These are phyloP conservation scores for Magnaporthiopsis poae DNA, from an alignment of 2,329 filamentous ascomycete genomes.

Conservation along the genomic window DNA sequence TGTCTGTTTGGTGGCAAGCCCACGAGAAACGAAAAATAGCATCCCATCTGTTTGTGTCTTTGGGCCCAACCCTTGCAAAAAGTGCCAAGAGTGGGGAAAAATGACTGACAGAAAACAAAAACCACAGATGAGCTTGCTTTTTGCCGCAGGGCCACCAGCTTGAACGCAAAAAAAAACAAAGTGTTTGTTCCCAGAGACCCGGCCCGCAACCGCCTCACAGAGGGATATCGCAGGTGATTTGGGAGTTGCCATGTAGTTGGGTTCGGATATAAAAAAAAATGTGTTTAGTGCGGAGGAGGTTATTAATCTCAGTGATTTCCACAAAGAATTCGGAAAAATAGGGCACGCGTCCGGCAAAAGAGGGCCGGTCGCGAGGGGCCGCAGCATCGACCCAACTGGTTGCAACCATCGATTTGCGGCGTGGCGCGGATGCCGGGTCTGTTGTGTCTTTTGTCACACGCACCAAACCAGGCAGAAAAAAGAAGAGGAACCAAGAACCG, in stretches of 20 bases:
- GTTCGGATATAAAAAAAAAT: too few species aligned
- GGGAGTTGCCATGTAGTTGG: neutral
- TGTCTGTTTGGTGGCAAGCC: neutral
- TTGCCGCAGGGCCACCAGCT: neutral
- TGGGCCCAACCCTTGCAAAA: neutral
- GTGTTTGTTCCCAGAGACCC: constrained; percentile 2
- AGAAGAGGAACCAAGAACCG: neutral
- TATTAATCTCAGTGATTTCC: neutral
- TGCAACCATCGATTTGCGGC: neutral
- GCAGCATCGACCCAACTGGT: constrained; percentile 44
- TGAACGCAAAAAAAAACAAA: constrained; percentile 6
- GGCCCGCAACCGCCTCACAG: neutral
- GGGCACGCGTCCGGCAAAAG: constrained; percentile 7
- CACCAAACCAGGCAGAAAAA: neutral
- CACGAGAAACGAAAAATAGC: neutral
- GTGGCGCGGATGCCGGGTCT: neutral
- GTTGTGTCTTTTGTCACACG: neutral
- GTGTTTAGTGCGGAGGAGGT: neutral
- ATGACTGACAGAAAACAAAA: neutral
- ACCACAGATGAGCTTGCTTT: neutral
- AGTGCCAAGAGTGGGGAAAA: neutral
- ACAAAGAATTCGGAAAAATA: neutral
- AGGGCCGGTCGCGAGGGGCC: constrained; percentile 29
- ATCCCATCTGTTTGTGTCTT: neutral
- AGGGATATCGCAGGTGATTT: neutral